Conservation (phyloP, 202 grass and related monocot species). For the Dendrocalamus latiflorus region DNA sequence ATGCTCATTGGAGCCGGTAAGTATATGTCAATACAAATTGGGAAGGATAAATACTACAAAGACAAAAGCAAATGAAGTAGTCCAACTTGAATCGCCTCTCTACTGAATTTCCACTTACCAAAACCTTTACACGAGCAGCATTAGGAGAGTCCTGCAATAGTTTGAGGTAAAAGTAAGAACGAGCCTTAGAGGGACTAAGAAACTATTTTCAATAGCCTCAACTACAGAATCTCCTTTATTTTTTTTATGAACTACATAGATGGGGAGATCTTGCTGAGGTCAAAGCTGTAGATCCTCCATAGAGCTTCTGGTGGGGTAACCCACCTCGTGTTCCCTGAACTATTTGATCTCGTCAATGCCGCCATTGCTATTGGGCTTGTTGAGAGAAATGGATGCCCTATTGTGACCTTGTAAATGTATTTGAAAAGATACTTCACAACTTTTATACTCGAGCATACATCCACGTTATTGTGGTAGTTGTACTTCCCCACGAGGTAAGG, state of each 20-base stretch:
- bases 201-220: slow-evolving; percentile 4
- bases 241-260: background rate
- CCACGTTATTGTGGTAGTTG: too few species aligned
- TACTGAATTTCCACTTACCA: slow-evolving; percentile 85
- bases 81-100: slow-evolving; percentile 94
- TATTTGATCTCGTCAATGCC: too few species aligned
- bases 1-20: background rate
- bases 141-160: slow-evolving; percentile 76
- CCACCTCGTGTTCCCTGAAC: too few species aligned
- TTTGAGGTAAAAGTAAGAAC: slow-evolving; percentile 24
- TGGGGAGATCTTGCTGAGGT: too few species aligned
- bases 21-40: background rate
- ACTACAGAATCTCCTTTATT: background rate
- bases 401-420: too few species aligned
- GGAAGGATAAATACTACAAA: slow-evolving; percentile 4
- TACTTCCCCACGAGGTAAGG: too few species aligned
- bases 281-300: too few species aligned
- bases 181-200: background rate
- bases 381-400: too few species aligned
- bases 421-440: too few species aligned
- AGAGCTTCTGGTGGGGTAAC: too few species aligned
- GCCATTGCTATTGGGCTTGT: too few species aligned
- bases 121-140: slow-evolving; percentile 90
- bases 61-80: background rate
- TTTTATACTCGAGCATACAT: too few species aligned